Base-by-base conservation (phyloP, 2,329 filamentous ascomycete species). In the Pseudogymnoascus sp. region DNA sequence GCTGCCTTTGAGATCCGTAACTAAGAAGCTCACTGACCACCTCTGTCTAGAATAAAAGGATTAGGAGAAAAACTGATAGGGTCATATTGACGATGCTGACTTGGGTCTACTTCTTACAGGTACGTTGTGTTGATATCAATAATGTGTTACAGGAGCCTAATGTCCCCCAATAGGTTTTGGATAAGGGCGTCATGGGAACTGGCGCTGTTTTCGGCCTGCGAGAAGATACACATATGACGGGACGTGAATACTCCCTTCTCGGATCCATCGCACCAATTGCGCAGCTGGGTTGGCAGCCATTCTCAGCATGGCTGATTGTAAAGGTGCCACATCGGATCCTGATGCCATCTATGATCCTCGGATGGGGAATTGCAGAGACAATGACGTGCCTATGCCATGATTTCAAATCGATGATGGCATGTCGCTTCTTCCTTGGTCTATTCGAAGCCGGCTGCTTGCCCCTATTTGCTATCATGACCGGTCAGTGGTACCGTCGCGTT, bases 201-300 rank as follows among this genome's bases (percentile, higher is more conserved):
- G 77, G 78, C 8, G 77, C 77, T 62, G 77, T 81, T 64, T 81
- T 80, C 64, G 79, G 79, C 2, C 70, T 83, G 35, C 71, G 74
- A 21, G 71, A 76, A 35, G 78, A 81, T 63, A 77, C 79, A 0
- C 66, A 78, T 33, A 74, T 82, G 6, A 71, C 74, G n/a, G 78
- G 75, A 15, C 70, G 75, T 33, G 73, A 82, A 61, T 75, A 79
- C 69, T 85, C 83, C 1, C 86, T 83, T 83, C 78, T 86, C 0
- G 81, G 82, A 0, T 84, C 81, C 1, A 79, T 86, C 59, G 73
- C 86, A 11, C 86, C 82, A 66, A 72, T 84, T n/a, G 82, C 82
- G 0, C 81, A 84, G 68, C 76, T 85, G 7, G 72, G 83, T 10
- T 80, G 83, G 74, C 82, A 85, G 66, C 80, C 81, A 1, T 71